Conservation (phyloP, 768 basidiomycete species). For the Pleurotus tuoliensis region DNA sequence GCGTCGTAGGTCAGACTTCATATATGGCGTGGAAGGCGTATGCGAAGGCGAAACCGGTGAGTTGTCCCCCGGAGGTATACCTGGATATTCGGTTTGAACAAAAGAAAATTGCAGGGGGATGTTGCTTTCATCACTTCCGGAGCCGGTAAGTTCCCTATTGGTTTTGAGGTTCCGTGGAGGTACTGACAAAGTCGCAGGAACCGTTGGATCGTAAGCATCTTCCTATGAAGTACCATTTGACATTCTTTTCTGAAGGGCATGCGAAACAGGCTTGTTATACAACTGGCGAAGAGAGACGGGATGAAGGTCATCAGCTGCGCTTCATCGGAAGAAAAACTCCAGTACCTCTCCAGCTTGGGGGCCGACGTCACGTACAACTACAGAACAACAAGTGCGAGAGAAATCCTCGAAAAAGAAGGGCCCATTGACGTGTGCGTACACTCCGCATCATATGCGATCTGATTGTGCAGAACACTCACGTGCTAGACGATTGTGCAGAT, state of each 20-base stretch:
- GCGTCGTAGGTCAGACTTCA: constrained; percentile 11
- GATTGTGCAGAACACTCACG: background rate
- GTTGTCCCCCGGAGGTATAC: background rate
- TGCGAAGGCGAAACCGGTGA: constrained; percentile 8
- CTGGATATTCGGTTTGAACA: background rate
- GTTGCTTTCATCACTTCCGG: constrained; percentile 45
- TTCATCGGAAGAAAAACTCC: constrained; percentile 50
- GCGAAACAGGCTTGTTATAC: constrained; percentile 22
- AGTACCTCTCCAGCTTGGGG: constrained; percentile 36
- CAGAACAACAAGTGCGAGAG: constrained; percentile 38
- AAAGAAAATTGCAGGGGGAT: constrained; percentile 32
- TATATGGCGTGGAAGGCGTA: constrained; percentile 14
- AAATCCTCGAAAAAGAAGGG: constrained; percentile 42
- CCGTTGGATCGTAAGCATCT: constrained; percentile 42
- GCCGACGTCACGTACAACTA: constrained; percentile 53
- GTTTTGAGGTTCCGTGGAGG: background rate
- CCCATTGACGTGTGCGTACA: constrained; percentile 16
- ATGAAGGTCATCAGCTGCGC: constrained; percentile 48
- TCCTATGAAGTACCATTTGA: too few species aligned
- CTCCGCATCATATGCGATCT: background rate
- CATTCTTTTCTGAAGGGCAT: too few species aligned
- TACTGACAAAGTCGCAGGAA: constrained; percentile 15
- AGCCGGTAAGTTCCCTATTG: constrained; percentile 21
- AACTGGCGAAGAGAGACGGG: constrained; percentile 28
- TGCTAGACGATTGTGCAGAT: constrained; percentile 4